Conservation (phyloP, 2,329 filamentous ascomycete species). For the Neofusicoccum sp. region DNA sequence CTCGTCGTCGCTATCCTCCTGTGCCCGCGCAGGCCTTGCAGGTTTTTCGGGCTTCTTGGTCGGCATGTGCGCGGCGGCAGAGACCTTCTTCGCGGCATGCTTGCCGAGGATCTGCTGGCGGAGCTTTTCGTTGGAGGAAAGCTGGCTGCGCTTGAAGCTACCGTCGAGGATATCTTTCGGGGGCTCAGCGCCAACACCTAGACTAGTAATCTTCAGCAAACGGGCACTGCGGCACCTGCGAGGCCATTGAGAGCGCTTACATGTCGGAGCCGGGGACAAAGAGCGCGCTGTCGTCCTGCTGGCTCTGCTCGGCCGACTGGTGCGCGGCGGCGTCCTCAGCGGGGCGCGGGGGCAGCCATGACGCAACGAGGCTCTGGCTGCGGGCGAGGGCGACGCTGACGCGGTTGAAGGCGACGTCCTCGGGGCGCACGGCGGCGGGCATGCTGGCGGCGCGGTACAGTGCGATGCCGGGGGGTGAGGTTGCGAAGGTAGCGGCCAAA, state of each 20-base stretch:
- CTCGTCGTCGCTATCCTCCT: conserved; percentile 39
- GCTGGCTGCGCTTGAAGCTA: conserved; percentile 34
- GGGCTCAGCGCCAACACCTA: conserved; percentile 38
- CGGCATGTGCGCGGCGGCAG: conserved; percentile 18
- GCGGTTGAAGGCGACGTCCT: conserved; percentile 56
- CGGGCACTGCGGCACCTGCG: not conserved
- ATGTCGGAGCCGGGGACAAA: conserved; percentile 54
- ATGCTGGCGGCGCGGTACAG: conserved; percentile 24
- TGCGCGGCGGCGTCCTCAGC: conserved; percentile 36
- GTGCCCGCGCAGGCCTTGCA: conserved; percentile 18
- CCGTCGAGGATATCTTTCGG: conserved; percentile 39
- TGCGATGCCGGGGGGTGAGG: not conserved
- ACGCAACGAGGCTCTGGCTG: conserved; percentile 54
- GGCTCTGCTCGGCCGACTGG: conserved; percentile 45
- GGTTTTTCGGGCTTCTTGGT: conserved; percentile 5
- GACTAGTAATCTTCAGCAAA: conserved; percentile 25
- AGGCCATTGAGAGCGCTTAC: conserved; percentile 35
- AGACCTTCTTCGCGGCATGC: conserved; percentile 37
- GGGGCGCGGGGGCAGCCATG: conserved; percentile 54
- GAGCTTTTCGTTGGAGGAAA: conserved; percentile 43
- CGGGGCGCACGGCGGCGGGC: conserved; percentile 31
- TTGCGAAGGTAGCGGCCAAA: not conserved
- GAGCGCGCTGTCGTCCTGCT: conserved; percentile 54
- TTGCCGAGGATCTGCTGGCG: conserved; percentile 44
- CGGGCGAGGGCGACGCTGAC: conserved; percentile 54